These are phyloP conservation scores for Mycosarcoma mackinlayi DNA, from an alignment of 1,284 basidiomycete genomes.

Conservation along the genomic window DNA sequence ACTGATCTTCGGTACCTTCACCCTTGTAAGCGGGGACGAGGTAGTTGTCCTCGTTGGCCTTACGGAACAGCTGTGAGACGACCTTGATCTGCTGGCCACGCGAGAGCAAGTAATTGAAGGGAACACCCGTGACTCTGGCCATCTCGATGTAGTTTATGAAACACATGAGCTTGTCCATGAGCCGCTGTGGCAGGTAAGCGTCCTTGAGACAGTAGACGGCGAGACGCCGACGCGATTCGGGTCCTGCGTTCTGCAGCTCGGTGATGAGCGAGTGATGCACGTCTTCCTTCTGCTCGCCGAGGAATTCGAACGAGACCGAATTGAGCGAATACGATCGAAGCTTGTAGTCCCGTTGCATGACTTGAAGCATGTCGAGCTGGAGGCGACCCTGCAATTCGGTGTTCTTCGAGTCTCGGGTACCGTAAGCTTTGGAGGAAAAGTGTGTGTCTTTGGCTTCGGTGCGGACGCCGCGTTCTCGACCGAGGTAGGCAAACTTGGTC, in stretches of 20 bases:
- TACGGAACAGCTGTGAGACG: conserved; percentile 67
- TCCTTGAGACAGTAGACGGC: conserved; percentile 68
- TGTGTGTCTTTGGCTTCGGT: conserved; percentile 68
- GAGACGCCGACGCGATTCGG: conserved; percentile 65
- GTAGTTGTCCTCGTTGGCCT: conserved; percentile 66
- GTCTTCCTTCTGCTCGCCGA: conserved; percentile 68
- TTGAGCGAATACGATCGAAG: conserved; percentile 67
- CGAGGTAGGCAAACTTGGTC: conserved; percentile 63
- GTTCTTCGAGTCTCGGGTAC: conserved; percentile 66
- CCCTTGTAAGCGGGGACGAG: conserved; percentile 66
- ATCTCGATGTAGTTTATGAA: conserved; percentile 69
- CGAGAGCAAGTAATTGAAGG: conserved; percentile 68
- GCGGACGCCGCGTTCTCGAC: conserved; percentile 60
- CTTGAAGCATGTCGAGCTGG: conserved; percentile 68
- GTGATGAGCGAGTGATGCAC: conserved; percentile 68
- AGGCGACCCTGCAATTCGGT: conserved; percentile 67
- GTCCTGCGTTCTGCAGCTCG: conserved; percentile 66
- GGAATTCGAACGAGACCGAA: conserved; percentile 67
- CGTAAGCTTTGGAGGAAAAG: conserved; percentile 68
- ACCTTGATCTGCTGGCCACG: conserved; percentile 69
- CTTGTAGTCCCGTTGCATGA: conserved; percentile 69
- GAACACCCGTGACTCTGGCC: conserved; percentile 67
- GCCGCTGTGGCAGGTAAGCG: conserved; percentile 67
- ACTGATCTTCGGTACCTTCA: conserved; percentile 67
- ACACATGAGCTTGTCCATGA: conserved; percentile 69